Evolutionary conservation across 2,329 filamentous ascomycete species (phyloP), one percentile per base, ranked within the genome.

Genomic region (Fusarium udum): DNA sequence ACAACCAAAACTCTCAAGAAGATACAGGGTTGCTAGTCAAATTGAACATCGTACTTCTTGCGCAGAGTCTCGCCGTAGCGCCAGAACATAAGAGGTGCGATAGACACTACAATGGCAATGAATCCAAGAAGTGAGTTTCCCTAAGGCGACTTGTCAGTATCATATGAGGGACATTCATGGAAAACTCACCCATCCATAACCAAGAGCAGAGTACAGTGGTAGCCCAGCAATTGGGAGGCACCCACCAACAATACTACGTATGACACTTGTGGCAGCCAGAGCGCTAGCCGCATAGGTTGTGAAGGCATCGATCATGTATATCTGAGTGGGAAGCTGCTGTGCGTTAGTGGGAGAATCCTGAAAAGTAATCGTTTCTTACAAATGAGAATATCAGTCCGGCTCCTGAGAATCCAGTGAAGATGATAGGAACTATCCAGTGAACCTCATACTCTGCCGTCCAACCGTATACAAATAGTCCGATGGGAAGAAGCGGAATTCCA

Each of bases 361-460:
- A 15, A 22, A 24, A 11, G 26, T 0, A 15, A 15, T 28, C 2
- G 13, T 22, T 22, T 22, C 24, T 40, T 32, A 67, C 63, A 62
- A 69, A 69, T 4, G 63, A 69, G 43, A 69, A 67, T 28, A 69
- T 69, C 3, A 62, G 36, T 3, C 66, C 66, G 3, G 66, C 63
- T 14, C 43, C 63, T 4, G 63, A 62, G 11, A 69, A 55, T 7
- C 64, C 67, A 4, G 65, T 69, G 12, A 69, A 69, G 15, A 69
- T 64, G 4, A 69, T 69, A 2, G 67, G 64, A 4, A 69, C 58
- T 22, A 69, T 69, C 58, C 51, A 69, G 39, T 69, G 67, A 9
- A 69, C 49, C 22, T 69, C 43, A 28, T 64, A 57, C 34, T 69
- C 39, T 3, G 40, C 51, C 4, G 64, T 69, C 64, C 67, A 69